phyloP scores from a whole-genome alignment of 768 basidiomycete genomes.

The Tulasnella sp. region DNA sequence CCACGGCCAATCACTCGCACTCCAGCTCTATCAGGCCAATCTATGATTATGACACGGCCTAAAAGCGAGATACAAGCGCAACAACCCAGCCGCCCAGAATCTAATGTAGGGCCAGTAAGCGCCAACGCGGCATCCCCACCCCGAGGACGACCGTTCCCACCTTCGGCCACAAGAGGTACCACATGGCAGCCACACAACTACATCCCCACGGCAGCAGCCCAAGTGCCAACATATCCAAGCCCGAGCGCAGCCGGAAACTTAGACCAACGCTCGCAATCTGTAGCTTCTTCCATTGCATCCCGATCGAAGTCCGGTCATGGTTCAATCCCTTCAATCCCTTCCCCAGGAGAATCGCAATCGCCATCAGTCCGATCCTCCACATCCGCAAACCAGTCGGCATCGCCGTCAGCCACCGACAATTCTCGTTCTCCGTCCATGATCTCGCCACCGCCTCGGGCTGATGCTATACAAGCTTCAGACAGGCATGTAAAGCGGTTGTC shows the following conservation, averaged over 20 bases:
- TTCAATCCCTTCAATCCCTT: slow-evolving; percentile 74
- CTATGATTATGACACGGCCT: background rate
- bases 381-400: slow-evolving; percentile 24
- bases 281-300: slow-evolving; percentile 7
- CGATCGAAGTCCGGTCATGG: slow-evolving; percentile 45
- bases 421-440: slow-evolving; percentile 5
- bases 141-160: slow-evolving; percentile 25
- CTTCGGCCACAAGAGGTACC: background rate
- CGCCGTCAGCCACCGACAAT: background rate
- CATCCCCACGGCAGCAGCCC: slow-evolving; percentile 34
- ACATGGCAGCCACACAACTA: slow-evolving; percentile 21
- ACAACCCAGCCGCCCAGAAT: background rate
- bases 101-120: background rate
- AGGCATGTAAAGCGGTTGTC: slow-evolving; percentile 19
- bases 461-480: slow-evolving; percentile 30
- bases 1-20: background rate
- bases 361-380: slow-evolving; percentile 23
- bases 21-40: no score
- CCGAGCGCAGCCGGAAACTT: slow-evolving; percentile 40
- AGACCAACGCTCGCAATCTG: background rate
- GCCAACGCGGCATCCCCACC: slow-evolving; percentile 20
- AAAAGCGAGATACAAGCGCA: slow-evolving; percentile 1
- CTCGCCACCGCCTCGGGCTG: slow-evolving; percentile 10
- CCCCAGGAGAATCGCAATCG: slow-evolving; percentile 44
- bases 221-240: slow-evolving; percentile 40